phyloP scores from a whole-genome alignment of 768 basidiomycete genomes.

The Serendipita indica region DNA sequence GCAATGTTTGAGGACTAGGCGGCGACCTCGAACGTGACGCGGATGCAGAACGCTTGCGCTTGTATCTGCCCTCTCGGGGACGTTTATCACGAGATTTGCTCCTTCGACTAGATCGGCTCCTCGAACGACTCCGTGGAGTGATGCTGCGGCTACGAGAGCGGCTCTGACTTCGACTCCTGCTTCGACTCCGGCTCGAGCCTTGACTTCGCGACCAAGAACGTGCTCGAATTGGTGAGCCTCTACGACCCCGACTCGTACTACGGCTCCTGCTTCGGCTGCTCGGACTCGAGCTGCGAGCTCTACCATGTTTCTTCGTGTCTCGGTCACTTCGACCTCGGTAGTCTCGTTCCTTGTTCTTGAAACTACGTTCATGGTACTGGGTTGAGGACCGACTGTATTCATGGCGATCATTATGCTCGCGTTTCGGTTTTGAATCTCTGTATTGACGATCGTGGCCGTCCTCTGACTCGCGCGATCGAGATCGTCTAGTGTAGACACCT shows the following conservation, averaged over 20 bases:
- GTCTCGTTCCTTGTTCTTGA: neutral
- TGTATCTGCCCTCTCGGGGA: conserved; percentile 5
- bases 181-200: neutral
- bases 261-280: neutral
- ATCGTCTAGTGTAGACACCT: neutral
- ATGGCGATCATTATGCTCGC: too few species aligned
- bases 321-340: neutral
- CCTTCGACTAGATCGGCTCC: conserved; percentile 3
- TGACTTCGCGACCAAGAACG: too few species aligned
- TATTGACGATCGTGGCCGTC: neutral
- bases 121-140: conserved; percentile 11
- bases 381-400: too few species aligned
- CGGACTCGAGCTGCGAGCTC: neutral
- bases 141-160: neutral
- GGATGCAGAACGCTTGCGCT: neutral
- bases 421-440: neutral
- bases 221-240: too few species aligned
- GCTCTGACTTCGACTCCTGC: neutral
- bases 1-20: neutral
- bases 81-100: neutral
- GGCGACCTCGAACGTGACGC: conserved; percentile 1
- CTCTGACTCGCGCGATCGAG: neutral
- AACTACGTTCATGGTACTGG: conserved; percentile 1
- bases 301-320: conserved; percentile 2
- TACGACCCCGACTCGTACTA: neutral